Base-by-base conservation (phyloP, 495 filamentous ascomycete genomes). In the Aspergillus bridgeri region DNA sequence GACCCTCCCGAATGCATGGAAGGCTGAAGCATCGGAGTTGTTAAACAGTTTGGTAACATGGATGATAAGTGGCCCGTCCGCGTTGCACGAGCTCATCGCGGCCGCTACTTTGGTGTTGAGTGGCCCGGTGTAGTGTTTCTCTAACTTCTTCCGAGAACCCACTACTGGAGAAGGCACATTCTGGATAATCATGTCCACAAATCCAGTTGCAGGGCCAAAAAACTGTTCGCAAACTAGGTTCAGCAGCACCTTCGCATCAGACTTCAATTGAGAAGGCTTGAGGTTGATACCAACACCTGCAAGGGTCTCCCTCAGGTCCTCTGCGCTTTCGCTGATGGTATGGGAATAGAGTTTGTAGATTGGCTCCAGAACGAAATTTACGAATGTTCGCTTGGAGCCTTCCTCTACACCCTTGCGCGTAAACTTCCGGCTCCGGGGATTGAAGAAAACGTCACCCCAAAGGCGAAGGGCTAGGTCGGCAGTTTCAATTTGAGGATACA, bases 311-410 rank as follows among this genome's bases (percentile, higher is more conserved):
- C 90, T 93, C 48, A 98, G 74, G 61, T 95, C 91, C 50, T 91
- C 86, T 0, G 94, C 89, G 61, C 87, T 92, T 66, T 96, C 88
- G 65, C 92, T 93, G 60, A 98, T 89, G 11, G 93, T 94, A 63
- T 98, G 95, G 6, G 93, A 92, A 72, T 94, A 98, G 29, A 98
- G 79, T 68, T 98, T 98, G 79, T 98, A 98, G 56, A 98, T 90
- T 23, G 94, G 95, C 67, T 98, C 95, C 43, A 98, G 76, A 38
- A 98, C 81, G 63, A 98, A 98, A 66, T 96, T 86, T 59, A 98
- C 90, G 72, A 98, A 98, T 8, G 89, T 87, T 44, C 94, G 81
- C 69, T 87, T 93, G 8, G 91, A 85, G 27, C 82, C 76, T 60
- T 92, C 84, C 66, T 98, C 94, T 21, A 90, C 66, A 27, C 84